Percentiles rank a stretch among this genome's conserved stretches.
Evolutionary conservation across 371 early-diverging fungal genomes (phyloP).

Genomic region (Gilbertella persicaria): DNA sequence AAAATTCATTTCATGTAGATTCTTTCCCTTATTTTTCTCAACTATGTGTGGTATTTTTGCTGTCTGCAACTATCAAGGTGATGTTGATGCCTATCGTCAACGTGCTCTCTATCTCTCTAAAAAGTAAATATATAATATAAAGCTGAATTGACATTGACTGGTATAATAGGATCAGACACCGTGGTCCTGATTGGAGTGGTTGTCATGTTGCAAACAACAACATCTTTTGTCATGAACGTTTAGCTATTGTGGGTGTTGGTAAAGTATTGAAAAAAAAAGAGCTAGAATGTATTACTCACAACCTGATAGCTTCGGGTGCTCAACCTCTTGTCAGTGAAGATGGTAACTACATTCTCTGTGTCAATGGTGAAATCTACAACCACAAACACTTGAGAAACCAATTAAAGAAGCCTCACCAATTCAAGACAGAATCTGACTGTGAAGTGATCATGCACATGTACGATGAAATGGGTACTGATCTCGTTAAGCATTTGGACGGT

Average conservation of each 20-base stretch:
- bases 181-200: constrained; percentile 98
- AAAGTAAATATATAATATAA: constrained; percentile 60
- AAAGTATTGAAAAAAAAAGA: too few relatives aligned
- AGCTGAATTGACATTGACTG: too few relatives aligned
- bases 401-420: constrained; percentile 69
- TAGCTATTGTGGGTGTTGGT: constrained; percentile 97
- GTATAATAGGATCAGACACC: constrained; percentile 78
- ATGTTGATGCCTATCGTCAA: constrained; percentile 75
- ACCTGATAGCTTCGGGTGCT: constrained; percentile 78
- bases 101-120: constrained; percentile 86
- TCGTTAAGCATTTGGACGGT: constrained; percentile 86
- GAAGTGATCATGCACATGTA: constrained; percentile 95
- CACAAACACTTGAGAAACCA: constrained; percentile 80
- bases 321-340: constrained; percentile 94
- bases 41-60: constrained; percentile 97
- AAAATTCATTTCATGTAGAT: too few relatives aligned
- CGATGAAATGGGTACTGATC: constrained; percentile 78
- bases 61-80: constrained; percentile 84
- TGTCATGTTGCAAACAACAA: constrained; percentile 76
- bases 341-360: constrained; percentile 79
- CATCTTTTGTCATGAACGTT: constrained; percentile 94
- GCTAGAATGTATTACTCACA: background rate
- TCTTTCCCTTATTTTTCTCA: background rate
- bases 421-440: constrained; percentile 96
- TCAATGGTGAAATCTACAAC: constrained; percentile 99